Evolutionary conservation across 2,329 filamentous ascomycete species (phyloP).

Genomic region (Beauveria australis): DNA sequence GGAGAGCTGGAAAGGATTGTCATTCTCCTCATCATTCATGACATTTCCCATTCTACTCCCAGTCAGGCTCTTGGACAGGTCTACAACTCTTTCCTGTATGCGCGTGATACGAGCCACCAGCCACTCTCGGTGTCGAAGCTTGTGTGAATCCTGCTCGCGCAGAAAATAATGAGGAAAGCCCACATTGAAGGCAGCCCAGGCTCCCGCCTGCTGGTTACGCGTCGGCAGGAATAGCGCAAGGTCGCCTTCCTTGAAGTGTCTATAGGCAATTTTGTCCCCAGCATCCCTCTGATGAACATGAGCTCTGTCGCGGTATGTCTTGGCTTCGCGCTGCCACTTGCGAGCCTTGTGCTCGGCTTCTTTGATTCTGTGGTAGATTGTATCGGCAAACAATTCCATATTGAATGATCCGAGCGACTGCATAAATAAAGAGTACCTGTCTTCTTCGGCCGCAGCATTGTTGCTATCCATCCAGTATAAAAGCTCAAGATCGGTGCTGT

Average conservation of each 20-base stretch:
- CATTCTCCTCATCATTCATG: conserved; percentile 63
- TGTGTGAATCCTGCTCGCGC: conserved; percentile 83
- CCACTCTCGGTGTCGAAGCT: conserved; percentile 81
- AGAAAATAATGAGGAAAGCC: conserved; percentile 96
- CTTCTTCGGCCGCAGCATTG: conserved; percentile 57
- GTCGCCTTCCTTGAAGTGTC: conserved; percentile 93
- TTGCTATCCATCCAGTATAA: conserved; percentile 75
- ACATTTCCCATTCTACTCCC: conserved; percentile 40
- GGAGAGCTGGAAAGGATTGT: conserved; percentile 94
- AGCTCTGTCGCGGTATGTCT: conserved; percentile 79
- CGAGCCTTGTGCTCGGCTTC: conserved; percentile 89
- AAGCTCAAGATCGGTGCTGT: conserved; percentile 61
- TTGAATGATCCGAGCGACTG: conserved; percentile 70
- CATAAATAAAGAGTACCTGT: conserved; percentile 69
- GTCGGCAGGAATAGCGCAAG: conserved; percentile 90
- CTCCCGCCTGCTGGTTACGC: conserved; percentile 84
- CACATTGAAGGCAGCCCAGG: conserved; percentile 98
- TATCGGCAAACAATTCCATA: conserved; percentile 74
- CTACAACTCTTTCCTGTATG: conserved; percentile 87
- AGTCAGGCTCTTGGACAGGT: conserved; percentile 70
- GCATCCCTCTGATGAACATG: conserved; percentile 74
- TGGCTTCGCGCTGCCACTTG: conserved; percentile 85
- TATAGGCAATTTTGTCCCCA: conserved; percentile 93
- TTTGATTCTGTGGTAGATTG: conserved; percentile 80
- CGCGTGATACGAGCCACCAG: conserved; percentile 89